Percentiles rank a stretch among this genome's conserved stretches.
Conservation (phyloP, 169 alveolate species). For the Plasmodium falciparum region DNA sequence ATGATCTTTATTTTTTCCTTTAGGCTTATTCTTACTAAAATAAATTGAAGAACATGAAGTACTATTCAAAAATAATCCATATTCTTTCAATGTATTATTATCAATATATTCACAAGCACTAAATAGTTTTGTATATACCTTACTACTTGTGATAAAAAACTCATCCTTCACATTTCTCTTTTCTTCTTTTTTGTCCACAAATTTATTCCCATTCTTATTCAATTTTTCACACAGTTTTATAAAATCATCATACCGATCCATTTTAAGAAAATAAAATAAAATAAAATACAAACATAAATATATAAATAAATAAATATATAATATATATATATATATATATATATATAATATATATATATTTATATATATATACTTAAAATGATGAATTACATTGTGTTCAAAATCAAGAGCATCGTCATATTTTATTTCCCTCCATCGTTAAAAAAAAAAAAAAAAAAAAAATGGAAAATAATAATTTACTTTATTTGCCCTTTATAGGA, state of each 20-base stretch:
- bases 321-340: too few species aligned
- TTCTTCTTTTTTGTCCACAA: neutral
- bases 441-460: too few species aligned
- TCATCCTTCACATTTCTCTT: slow-evolving; percentile 26
- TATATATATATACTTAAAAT: too few species aligned
- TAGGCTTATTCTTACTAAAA: slow-evolving; percentile 19
- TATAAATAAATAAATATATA: neutral
- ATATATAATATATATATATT: too few species aligned
- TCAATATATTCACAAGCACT: slow-evolving; percentile 62
- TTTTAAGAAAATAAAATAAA: neutral
- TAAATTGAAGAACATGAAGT: slow-evolving; percentile 11
- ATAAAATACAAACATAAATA: neutral
- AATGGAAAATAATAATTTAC: too few species aligned
- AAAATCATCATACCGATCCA: slow-evolving; percentile 70
- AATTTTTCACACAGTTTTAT: slow-evolving; percentile 37
- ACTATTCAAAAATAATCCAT: slow-evolving; percentile 16
- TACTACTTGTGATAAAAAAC: slow-evolving; percentile 43
- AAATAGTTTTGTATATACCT: slow-evolving; percentile 40
- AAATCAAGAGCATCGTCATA: too few species aligned
- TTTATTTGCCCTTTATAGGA: too few species aligned
- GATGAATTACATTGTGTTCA: too few species aligned
- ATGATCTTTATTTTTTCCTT: slow-evolving; percentile 43
- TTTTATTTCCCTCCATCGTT: too few species aligned
- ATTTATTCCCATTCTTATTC: slow-evolving; percentile 23
- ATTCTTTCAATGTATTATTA: slow-evolving; percentile 30